Evolutionary conservation across 495 filamentous ascomycete species (phyloP), one percentile per base, ranked within the genome.

Genomic region (Aspergillus biplanus): DNA sequence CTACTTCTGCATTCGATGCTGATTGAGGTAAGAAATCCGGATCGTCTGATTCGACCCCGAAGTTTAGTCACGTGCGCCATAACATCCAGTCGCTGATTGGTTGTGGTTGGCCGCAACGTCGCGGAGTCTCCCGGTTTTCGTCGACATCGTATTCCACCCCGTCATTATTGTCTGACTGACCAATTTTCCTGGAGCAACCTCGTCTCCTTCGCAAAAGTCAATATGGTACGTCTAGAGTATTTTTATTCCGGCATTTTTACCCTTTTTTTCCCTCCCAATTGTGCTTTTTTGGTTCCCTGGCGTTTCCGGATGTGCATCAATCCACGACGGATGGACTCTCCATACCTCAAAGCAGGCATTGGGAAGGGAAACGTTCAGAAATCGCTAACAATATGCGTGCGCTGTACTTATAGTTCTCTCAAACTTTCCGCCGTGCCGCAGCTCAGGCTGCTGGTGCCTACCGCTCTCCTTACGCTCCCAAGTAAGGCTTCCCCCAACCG

Each of bases 381-480:
- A 64, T 66, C 61, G 67, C 73, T 77, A 73, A 77, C 59, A 21
- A 8, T 11, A 31, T 61, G 37, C 56, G 47, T 18, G 31, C 18
- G 34, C n/a, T 56, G 7, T 27, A 33, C 21, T 27, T 42, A 62
- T 62, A 80, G 76, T 80, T 80, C 73, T 70, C 75, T 67, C 71
- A 77, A 58, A 75, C 78, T 56, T 73, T 79, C 66, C 75, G 75
- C 71, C 78, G 77, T 58, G 74, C 79, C 62, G 75, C 79, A 67
- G 73, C 75, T 63, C 72, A 77, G 68, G 58, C 61, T 53, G 65
- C 64, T 59, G 62, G 59, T 65, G 70, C 72, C 65, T 73, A 73
- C 68, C 72, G 68, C 61, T 76, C 75, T 66, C 70, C 76, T 59
- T 75, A 75, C 62, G 76, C 69, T 34, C 76, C 77, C 62, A 79